A percentile compares a stretch with the other conserved stretches of the same genome.
phyloP scores from a whole-genome alignment of 129 eudicot genomes.

The Scalesia atractyloides region DNA sequence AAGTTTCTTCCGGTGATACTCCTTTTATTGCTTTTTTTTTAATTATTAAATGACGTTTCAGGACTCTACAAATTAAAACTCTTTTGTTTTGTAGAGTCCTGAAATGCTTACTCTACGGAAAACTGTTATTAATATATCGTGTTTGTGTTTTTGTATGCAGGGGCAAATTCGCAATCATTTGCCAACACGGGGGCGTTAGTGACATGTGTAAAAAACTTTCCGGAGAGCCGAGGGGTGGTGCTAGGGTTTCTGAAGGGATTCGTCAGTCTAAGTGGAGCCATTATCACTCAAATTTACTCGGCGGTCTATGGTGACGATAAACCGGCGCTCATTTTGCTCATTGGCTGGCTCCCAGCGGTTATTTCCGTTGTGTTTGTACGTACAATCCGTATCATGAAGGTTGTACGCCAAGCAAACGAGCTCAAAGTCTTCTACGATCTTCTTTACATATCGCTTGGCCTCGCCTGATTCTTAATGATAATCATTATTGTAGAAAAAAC shows the following conservation, averaged over 20 bases:
- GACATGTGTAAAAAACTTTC: slow-evolving; percentile 82
- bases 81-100: too few species aligned
- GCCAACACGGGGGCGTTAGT: slow-evolving; percentile 87
- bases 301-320: slow-evolving; percentile 57
- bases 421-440: slow-evolving; percentile 63
- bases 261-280: slow-evolving; percentile 90
- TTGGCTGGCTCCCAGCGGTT: slow-evolving; percentile 78
- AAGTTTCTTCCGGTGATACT: too few species aligned
- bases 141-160: slow-evolving; percentile 1
- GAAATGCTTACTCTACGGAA: too few species aligned
- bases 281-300: slow-evolving; percentile 63
- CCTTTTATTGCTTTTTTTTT: too few species aligned
- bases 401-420: slow-evolving; percentile 50
- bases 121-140: not conserved
- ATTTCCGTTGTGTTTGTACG: slow-evolving; percentile 62
- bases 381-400: slow-evolving; percentile 64
- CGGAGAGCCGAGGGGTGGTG: slow-evolving; percentile 83
- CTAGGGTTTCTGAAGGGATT: slow-evolving; percentile 83
- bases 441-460: slow-evolving; percentile 66
- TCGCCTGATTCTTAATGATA: slow-evolving; percentile 75
- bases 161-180: slow-evolving; percentile 87
- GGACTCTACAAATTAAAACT: too few species aligned
- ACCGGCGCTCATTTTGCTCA: slow-evolving; percentile 60
- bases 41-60: too few species aligned
- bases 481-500: slow-evolving; percentile 48